Evolutionary conservation across 495 filamentous ascomycete species (phyloP), one percentile per base, ranked within the genome.

Genomic region (Clohesyomyces aquaticus): DNA sequence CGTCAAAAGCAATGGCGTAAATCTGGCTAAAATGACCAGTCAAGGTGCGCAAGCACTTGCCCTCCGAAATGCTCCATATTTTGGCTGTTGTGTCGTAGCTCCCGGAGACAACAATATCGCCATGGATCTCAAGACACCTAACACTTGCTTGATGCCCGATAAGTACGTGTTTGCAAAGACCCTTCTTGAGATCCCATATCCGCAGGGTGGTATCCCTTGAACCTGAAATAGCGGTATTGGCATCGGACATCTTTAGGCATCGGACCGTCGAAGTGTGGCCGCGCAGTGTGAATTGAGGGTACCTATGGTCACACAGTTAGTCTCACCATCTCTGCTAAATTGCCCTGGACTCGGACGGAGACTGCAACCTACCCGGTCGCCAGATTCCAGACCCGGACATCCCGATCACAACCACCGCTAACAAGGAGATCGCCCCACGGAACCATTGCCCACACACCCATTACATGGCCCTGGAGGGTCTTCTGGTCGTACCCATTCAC

Each of bases 381-480:
- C 85, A 98, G 89, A 74, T 98, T 91, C 94, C 94, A 98, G 1
- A 98, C 95, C 59, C 94, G 82, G 26, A 98, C 94, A 75, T 98
- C 95, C 53, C 94, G 84, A 75, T 98, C 94, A 74, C 94, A 98
- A 29, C 94, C 94, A 66, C 94, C 94, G 71, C 91, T 96, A 51
- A 98, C 95, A 59, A 98, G 80, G 56, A 89, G 90, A 74, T 98
- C 93, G 61, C 89, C 95, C 90, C 93, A 96, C 14, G 94, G 95
- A 55, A 98, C 92, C 93, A 98, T 98, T 19, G 94, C 94, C 94
- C 94, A 98, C 41, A 98, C 94, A 32, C 94, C 94, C 94, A 98
- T 98, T 38, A 96, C 89, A 76, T 98, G 94, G 26, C 94, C 94
- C 71, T 91, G 87, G 14, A 98, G 81, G 2, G 91, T 97, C 74